A percentile compares a stretch with the other conserved stretches of the same genome.
Evolutionary conservation across 176 grass and related monocot genomes (phyloP).

Genomic region (Oryza meyeriana): DNA sequence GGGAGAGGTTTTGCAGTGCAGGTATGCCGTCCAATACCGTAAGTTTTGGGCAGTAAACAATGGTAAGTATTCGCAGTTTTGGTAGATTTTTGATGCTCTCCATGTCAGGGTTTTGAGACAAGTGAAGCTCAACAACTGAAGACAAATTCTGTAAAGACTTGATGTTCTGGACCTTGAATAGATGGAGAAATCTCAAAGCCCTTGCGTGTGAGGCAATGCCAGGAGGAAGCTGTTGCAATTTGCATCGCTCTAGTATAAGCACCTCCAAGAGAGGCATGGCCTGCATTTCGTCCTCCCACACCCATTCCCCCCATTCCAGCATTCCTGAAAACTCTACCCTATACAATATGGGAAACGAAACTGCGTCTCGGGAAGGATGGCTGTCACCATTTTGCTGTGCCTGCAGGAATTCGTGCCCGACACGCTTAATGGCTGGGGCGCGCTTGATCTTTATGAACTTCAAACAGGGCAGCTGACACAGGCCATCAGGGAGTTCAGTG

Average conservation of each 20-base stretch:
- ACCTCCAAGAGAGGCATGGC: slow-evolving; percentile 18
- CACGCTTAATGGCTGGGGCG: neutral
- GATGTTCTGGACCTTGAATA: neutral
- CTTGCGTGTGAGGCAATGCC: neutral
- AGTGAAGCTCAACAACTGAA: neutral
- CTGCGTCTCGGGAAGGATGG: neutral
- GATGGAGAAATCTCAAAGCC: neutral
- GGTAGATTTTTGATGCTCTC: neutral
- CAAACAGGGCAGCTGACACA: slow-evolving; percentile 23
- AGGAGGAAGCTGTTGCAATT: neutral
- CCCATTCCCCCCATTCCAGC: slow-evolving; percentile 36
- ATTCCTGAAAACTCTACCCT: slow-evolving; percentile 9
- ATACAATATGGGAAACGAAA: neutral
- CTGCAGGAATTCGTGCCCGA: slow-evolving; percentile 33
- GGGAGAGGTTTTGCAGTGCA: neutral
- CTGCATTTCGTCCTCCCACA: slow-evolving; percentile 29
- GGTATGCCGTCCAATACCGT: neutral
- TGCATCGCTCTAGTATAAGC: slow-evolving; percentile 2
- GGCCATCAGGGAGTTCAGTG: slow-evolving; percentile 10
- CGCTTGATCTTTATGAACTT: neutral
- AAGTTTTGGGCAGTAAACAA: neutral
- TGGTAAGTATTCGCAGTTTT: neutral
- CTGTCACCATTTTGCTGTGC: accelerated
- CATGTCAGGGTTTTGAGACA: neutral
- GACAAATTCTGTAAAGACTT: neutral